Evolutionary conservation across 306 rosid species (phyloP), one percentile per base, ranked within the genome.

Genomic region (Fragaria iinumae): DNA sequence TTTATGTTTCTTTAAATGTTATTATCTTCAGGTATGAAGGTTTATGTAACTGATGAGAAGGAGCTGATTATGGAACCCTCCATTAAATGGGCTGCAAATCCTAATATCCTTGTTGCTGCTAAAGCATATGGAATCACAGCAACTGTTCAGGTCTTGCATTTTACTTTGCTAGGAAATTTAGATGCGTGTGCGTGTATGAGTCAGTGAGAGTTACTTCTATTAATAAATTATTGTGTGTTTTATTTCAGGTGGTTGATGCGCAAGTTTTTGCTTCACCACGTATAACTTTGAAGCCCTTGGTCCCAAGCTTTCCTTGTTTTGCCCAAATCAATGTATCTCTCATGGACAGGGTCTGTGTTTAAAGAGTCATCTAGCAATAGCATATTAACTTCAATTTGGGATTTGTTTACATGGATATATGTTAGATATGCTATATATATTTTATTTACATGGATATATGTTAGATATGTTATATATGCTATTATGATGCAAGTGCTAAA

Each of bases 251-350:
- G 76, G 73, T 94, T 14, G 95, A 94, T 82, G 82, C 88, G 89
- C 98, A 90, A 89, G 92, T 90, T 70, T 94, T 87, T 86, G 86
- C 81, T 29, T 74, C 79, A 49, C 98, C 96, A 23, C 96, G 97
- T 36, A 83, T 94, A 60, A 90, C 98, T 82, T 82, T 94, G 84
- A 92, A 92, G 87, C 97, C 98, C 48, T 84, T 94, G 86, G 98
- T 94, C 86, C 98, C 98, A 56, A 90, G 91, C 88, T 94, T 94
- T 83, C 98, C 98, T 74, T 94, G 97, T 84, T 94, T 94, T 78
- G 93, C 95, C 67, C 91, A 89, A 70, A 92, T 94, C 73, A 75
- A 71, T 10, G 92, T 90, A 65, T 88, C 98, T 76, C 93, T 94
- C 53, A 94, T 94, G 98, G 98, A 94, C 64, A 94, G 88, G 98